Percentiles rank a stretch among this genome's conserved stretches.
Conservation (phyloP, 352 stramenopile genomes). For the Pythium angustatum region DNA sequence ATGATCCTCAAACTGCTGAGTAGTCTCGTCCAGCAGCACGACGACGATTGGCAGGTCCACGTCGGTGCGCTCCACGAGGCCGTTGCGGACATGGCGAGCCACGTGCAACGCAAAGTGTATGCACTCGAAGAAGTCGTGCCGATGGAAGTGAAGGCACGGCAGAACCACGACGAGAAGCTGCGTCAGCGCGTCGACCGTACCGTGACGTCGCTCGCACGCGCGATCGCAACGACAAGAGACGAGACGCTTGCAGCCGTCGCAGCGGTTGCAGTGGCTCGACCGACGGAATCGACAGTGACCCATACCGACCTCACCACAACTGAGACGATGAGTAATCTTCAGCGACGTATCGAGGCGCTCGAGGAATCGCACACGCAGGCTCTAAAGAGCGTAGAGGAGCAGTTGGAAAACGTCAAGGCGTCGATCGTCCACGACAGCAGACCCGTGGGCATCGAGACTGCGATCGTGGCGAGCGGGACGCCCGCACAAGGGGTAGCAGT, state of each 20-base stretch:
- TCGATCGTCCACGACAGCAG: background rate
- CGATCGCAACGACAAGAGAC: slow-evolving; percentile 33
- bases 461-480: no score
- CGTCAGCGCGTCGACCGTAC: slow-evolving; percentile 42
- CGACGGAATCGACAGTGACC: no score
- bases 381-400: background rate
- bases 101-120: slow-evolving; percentile 46
- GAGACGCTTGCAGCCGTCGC: slow-evolving; percentile 28
- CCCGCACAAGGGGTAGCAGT: no score
- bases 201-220: slow-evolving; percentile 36
- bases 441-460: background rate
- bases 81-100: slow-evolving; percentile 34
- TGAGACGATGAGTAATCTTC: no score
- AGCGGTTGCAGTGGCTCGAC: no score
- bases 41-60: slow-evolving; percentile 37
- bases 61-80: slow-evolving; percentile 37
- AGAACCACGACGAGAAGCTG: slow-evolving; percentile 62
- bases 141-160: slow-evolving; percentile 60
- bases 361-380: slow-evolving; percentile 26
- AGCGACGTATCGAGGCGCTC: slow-evolving; percentile 35
- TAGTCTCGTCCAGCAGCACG: slow-evolving; percentile 32
- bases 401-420: background rate
- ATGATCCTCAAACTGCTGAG: slow-evolving; percentile 35
- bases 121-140: slow-evolving; percentile 65
- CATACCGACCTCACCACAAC: no score